These are phyloP conservation scores for Nicotiana rustica DNA, from an alignment of 305 asterid genomes.

Conservation along the genomic window DNA sequence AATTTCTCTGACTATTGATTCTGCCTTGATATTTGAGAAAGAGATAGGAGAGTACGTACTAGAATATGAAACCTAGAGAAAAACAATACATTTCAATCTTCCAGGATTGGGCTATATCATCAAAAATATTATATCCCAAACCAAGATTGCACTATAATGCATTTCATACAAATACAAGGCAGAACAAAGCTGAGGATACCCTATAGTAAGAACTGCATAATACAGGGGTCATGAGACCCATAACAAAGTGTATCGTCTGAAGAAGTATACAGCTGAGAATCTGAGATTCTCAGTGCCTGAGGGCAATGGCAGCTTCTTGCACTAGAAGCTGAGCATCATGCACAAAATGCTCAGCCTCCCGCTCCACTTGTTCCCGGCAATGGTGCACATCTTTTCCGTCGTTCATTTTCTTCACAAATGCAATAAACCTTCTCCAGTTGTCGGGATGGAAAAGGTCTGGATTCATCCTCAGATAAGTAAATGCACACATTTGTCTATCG, in stretches of 20 bases:
- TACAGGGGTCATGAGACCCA: neutral
- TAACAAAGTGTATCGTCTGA: too few species aligned
- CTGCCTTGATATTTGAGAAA: neutral
- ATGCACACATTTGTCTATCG: slow-evolving; percentile 29
- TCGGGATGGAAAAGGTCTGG: slow-evolving; percentile 9
- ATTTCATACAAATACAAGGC: neutral
- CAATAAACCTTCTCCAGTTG: slow-evolving; percentile 34
- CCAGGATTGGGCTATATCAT: too few species aligned
- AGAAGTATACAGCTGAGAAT: neutral
- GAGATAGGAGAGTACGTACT: neutral
- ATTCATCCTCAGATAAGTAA: slow-evolving; percentile 35
- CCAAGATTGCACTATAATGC: neutral
- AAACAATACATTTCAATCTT: too few species aligned
- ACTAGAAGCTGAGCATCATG: slow-evolving; percentile 17
- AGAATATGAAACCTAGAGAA: too few species aligned
- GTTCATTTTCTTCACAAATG: slow-evolving; percentile 34
- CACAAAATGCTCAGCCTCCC: slow-evolving; percentile 30
- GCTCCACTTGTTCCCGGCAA: slow-evolving; percentile 1
- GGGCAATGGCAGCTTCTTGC: slow-evolving; percentile 25
- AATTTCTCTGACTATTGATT: neutral
- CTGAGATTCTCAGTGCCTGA: neutral
- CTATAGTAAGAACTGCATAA: too few species aligned
- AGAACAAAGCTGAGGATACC: neutral
- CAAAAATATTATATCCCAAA: too few species aligned
- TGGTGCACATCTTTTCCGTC: neutral